phyloP scores from a whole-genome alignment of 2,329 filamentous ascomycete species.

The Colletotrichum somersetense region DNA sequence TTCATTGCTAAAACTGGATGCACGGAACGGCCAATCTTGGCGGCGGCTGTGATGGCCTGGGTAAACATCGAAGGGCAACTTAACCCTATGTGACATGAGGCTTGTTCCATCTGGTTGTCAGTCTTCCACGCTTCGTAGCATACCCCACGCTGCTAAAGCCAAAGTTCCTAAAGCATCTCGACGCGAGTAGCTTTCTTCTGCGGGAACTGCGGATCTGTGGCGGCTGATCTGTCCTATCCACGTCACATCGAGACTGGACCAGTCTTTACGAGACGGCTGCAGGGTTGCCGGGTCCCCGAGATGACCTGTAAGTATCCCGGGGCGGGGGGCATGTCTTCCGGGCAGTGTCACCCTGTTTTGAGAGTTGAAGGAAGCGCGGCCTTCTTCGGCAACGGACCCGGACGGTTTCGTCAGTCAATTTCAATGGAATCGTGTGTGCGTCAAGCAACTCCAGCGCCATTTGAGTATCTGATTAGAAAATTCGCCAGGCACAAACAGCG shows the following conservation, averaged over 20 bases:
- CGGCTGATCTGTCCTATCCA: neutral
- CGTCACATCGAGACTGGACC: neutral
- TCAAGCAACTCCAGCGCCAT: neutral
- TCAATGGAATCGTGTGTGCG: neutral
- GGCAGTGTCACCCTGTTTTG: conserved; percentile 1
- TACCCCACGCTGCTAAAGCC: neutral
- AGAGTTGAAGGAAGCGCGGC: neutral
- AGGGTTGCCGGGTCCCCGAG: conserved; percentile 14
- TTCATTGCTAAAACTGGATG: conserved; percentile 36
- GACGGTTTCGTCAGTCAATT: neutral
- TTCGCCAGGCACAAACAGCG: neutral
- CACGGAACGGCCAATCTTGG: conserved; percentile 22
- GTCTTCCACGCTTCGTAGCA: neutral
- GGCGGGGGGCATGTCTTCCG: neutral
- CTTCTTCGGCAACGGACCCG: neutral
- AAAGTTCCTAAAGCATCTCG: neutral
- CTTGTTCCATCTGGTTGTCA: conserved; percentile 5
- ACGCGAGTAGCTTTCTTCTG: neutral
- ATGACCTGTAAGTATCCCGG: conserved; percentile 8
- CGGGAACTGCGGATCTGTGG: neutral
- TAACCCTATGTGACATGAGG: neutral
- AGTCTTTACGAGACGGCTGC: conserved; percentile 12
- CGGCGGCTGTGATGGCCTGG: neutral
- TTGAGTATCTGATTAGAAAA: neutral
- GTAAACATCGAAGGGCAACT: neutral